Conservation (phyloP, 768 basidiomycete species). For the Rhizopogon vulgaris region DNA sequence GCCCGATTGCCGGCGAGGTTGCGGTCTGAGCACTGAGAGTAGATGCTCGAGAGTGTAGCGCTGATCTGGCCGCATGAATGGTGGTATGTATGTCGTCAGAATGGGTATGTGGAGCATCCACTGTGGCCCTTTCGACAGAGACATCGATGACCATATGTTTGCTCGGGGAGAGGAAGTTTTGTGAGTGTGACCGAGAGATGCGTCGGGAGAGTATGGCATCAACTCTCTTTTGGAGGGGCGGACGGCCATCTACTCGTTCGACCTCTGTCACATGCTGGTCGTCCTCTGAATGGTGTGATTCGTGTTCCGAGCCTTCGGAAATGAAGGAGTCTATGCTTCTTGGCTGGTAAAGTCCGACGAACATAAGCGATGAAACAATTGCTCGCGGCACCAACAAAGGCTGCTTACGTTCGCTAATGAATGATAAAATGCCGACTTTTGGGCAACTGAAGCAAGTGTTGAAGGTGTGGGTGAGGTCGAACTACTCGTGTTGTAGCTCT, state of each 20-base stretch:
- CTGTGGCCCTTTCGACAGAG: slow-evolving; percentile 40
- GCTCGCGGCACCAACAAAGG: neutral
- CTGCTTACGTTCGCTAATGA: slow-evolving; percentile 35
- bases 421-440: slow-evolving; percentile 44
- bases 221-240: slow-evolving; percentile 36
- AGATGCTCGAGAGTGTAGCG: slow-evolving; percentile 31
- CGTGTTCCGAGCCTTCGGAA: slow-evolving; percentile 29
- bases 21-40: slow-evolving; percentile 22
- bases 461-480: slow-evolving; percentile 20
- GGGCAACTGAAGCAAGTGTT: slow-evolving; percentile 33
- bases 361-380: neutral
- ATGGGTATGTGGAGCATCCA: slow-evolving; percentile 5
- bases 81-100: slow-evolving; percentile 10
- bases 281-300: slow-evolving; percentile 34
- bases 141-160: slow-evolving; percentile 38
- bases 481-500: slow-evolving; percentile 17
- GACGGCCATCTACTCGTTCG: slow-evolving; percentile 38
- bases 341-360: slow-evolving; percentile 29
- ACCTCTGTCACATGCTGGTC: slow-evolving; percentile 42
- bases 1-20: slow-evolving; percentile 14
- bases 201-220: slow-evolving; percentile 40
- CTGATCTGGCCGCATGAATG: slow-evolving; percentile 16
- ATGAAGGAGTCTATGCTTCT: slow-evolving; percentile 39
- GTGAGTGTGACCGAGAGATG: slow-evolving; percentile 37
- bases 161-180: slow-evolving; percentile 26